Evolutionary conservation across 1,139 yeast genomes (phyloP), one percentile per base, ranked within the genome.

Genomic region (Candida pseudoviswanathii): DNA sequence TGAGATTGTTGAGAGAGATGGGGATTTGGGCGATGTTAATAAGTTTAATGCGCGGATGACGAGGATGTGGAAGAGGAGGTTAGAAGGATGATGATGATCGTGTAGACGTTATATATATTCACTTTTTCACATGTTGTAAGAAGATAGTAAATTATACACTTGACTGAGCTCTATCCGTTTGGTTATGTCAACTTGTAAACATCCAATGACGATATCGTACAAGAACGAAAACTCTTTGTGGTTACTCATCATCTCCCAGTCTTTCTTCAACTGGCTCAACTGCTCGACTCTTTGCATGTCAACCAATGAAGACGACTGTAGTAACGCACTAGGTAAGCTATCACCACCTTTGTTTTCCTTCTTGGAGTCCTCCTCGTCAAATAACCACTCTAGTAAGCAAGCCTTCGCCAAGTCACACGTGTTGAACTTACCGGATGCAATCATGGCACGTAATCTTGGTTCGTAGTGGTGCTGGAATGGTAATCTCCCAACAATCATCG

Each of bases 391-490:
- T 36, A 66, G 44, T 49, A 71, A 58, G 56, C 73, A 62, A 26
- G 72, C 68, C 56, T 63, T 58, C 34, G 60, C 57, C 53, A 86
- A 68, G 11, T 75, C 74, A 2, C 65, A 67, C 31, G 63, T 61
- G 58, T 84, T 82, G 65, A 75, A 89, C 48, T 80, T 79, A 1
- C 89, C 95, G 2, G 86, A 81, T 30, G 84, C 67, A 45, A 92
- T 91, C 73, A 84, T 80, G 21, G 88, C 82, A 41, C 91, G 75
- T 52, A 91, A 72, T 55, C 91, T 71, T 4, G 96, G 96, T 58
- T 89, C 91, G 62, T 85, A 87, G 21, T 81, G 81, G 64, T 90
- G 96, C 54, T 83, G 85, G 70, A 91, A 92, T 1, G 97, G 97
- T 47, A 91, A 68, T 56, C 76, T 81, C 0, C 96, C 94, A 41